A percentile compares a stretch with the other conserved stretches of the same genome.
Conservation (phyloP, 331 rosid genomes). For the Quercus lobata region DNA sequence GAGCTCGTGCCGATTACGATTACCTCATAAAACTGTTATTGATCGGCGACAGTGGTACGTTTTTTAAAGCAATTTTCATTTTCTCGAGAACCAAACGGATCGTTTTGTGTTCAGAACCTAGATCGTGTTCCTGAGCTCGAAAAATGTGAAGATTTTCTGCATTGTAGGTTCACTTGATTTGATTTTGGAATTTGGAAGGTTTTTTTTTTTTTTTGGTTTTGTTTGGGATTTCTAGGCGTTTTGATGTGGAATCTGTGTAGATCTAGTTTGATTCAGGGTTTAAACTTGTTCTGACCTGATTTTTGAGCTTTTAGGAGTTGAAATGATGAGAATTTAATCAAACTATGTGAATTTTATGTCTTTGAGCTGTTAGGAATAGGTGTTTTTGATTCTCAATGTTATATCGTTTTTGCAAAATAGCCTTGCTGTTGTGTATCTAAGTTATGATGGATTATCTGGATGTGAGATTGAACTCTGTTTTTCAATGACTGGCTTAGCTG, state of each 20-base stretch:
- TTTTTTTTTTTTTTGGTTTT: not conserved
- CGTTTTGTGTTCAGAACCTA: not conserved
- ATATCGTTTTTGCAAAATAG: not conserved
- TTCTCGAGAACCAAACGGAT: conserved; percentile 3
- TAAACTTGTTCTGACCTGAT: conserved; percentile 4
- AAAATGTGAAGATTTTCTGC: not conserved
- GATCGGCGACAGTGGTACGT: conserved; percentile 91
- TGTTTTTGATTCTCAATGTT: not conserved
- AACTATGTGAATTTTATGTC: not conserved
- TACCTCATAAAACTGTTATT: conserved; percentile 81
- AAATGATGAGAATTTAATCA: conserved; percentile 9
- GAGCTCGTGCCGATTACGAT: conserved; percentile 92
- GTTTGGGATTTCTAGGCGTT: conserved; percentile 4
- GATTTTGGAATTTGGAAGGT: not conserved
- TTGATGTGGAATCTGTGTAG: conserved; percentile 7
- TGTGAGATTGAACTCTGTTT: not conserved
- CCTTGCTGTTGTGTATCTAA: no score
- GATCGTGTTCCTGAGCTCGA: not conserved
- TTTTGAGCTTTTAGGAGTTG: not conserved
- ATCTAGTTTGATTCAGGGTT: conserved; percentile 24
- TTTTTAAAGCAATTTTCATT: not conserved
- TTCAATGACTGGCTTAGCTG: no score
- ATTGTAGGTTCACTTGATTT: not conserved
- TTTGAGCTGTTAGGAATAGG: not conserved
- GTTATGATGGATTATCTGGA: not conserved